Base-by-base conservation (phyloP, 768 basidiomycete species). In the Kwoniella europaea region DNA sequence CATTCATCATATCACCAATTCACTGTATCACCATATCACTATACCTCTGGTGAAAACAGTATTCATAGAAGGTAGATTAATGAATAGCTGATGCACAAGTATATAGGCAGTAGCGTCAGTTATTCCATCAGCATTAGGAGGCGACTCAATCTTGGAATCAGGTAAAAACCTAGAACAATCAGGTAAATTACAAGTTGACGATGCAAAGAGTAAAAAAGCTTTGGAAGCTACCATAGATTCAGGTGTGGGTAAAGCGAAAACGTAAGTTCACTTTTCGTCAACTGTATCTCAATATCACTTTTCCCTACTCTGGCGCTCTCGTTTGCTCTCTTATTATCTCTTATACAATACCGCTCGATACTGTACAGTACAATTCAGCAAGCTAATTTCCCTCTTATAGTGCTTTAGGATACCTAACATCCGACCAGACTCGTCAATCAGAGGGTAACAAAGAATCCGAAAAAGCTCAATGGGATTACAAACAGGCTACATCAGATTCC, bases 381-480 rank as follows among this genome's bases (percentile, higher is more conserved):
- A 27, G 27, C 27, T 27, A 3, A 27, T 27, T 27, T 27, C 3
- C 27, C 27, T 29, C 24, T 6, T 12, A 12, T 68, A 79, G 82
- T 3, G 79, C 75, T 1, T 29, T 73, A 42, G 81, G 80, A 10
- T 80, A 81, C 56, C 53, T 79, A 0, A 83, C 82, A 22, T 78
- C 76, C 13, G 77, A 84, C 63, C 69, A 75, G 54, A 67, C 71
- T 12, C 68, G 69, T 29, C 83, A 84, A 68, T 77, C 69, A 4
- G 61, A 74, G 50, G 82, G 80, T 5, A 84, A 84, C 54, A 3
- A 80, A 12, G 74, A 78, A 43, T 70, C 74, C 13, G 79, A 83
- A 69, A 75, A 77, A 63, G 82, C 82, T 5, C 81, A 82, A 70
- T 80, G 78, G 76, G 67, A 74, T 22, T 75, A 77, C 63, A 81